A percentile compares a stretch with the other conserved stretches of the same genome.
phyloP scores from a whole-genome alignment of 805 yeast species.

The Scheffersomyces lignosus region DNA sequence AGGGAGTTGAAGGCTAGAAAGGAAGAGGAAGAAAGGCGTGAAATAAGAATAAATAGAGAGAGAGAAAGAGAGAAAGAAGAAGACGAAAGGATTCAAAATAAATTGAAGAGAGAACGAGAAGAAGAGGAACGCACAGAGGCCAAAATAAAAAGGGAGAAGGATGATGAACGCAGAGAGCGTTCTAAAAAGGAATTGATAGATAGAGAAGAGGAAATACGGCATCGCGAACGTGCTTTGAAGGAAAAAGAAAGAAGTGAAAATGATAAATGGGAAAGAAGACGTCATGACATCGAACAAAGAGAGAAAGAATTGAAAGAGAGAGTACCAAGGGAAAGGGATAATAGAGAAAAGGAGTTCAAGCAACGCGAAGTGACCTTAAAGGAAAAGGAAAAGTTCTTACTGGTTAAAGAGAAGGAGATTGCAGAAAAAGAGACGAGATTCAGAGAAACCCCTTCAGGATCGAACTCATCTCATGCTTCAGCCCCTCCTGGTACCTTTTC shows the following conservation, averaged over 20 bases:
- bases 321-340: constrained; percentile 3
- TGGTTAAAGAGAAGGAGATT: constrained; percentile 6
- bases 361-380: constrained; percentile 7
- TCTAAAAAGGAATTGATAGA: constrained; percentile 1
- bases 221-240: constrained; percentile 4
- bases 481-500: neutral
- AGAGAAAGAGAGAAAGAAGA: constrained; percentile 1
- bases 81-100: constrained; percentile 2
- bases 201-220: constrained; percentile 3
- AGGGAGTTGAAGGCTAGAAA: neutral
- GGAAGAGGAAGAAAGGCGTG: constrained; percentile 1
- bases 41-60: constrained; percentile 2
- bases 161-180: neutral
- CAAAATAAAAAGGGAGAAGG: constrained; percentile 3
- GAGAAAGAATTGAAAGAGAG: neutral
- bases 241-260: constrained; percentile 5
- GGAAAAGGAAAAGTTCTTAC: constrained; percentile 7
- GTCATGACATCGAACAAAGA: constrained; percentile 1
- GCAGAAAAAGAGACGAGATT: constrained; percentile 1
- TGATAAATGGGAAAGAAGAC: constrained; percentile 1
- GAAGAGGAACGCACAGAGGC: constrained; percentile 3
- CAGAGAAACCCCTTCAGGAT: constrained; percentile 4
- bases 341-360: constrained; percentile 7
- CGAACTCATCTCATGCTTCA: neutral
- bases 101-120: constrained; percentile 3